phyloP scores from a whole-genome alignment of 306 rosid genomes.

The Oemleria cerasiformis region DNA sequence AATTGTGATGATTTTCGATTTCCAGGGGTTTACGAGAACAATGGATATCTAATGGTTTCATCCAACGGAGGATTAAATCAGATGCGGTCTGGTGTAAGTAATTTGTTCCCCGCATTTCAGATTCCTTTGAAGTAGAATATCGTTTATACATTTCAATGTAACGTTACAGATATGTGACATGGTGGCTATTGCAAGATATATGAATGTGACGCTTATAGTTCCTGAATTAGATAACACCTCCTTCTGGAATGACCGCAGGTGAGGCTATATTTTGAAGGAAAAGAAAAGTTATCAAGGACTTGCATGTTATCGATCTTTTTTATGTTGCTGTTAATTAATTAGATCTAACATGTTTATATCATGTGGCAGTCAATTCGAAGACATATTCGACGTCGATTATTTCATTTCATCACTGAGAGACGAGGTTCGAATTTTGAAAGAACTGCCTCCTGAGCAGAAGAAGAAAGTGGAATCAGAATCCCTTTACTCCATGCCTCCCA shows the following conservation, averaged over 20 bases:
- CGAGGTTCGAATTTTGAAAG: slow-evolving; percentile 63
- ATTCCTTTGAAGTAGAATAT: too few species aligned
- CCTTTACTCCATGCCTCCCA: slow-evolving; percentile 61
- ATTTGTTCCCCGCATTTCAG: not conserved
- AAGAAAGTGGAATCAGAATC: slow-evolving; percentile 49
- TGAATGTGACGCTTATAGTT: slow-evolving; percentile 63
- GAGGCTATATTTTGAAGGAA: not conserved
- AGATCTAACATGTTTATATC: not conserved
- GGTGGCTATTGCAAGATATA: slow-evolving; percentile 60
- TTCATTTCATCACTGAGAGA: slow-evolving; percentile 76
- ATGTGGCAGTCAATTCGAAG: slow-evolving; percentile 67
- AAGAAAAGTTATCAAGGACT: too few species aligned
- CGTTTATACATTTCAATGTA: not conserved
- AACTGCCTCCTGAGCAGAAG: slow-evolving; percentile 68
- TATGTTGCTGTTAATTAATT: not conserved
- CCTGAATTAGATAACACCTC: slow-evolving; percentile 72
- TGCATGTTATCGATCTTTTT: too few species aligned
- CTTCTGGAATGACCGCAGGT: slow-evolving; percentile 71
- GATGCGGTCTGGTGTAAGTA: slow-evolving; percentile 70
- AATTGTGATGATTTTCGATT: too few species aligned
- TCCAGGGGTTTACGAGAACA: slow-evolving; percentile 53
- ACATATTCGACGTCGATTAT: slow-evolving; percentile 74
- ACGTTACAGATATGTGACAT: slow-evolving; percentile 63
- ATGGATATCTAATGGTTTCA: slow-evolving; percentile 71
- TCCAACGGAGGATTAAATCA: slow-evolving; percentile 78